Base-by-base conservation (phyloP, 306 rosid species). In the Vigna radiata region DNA sequence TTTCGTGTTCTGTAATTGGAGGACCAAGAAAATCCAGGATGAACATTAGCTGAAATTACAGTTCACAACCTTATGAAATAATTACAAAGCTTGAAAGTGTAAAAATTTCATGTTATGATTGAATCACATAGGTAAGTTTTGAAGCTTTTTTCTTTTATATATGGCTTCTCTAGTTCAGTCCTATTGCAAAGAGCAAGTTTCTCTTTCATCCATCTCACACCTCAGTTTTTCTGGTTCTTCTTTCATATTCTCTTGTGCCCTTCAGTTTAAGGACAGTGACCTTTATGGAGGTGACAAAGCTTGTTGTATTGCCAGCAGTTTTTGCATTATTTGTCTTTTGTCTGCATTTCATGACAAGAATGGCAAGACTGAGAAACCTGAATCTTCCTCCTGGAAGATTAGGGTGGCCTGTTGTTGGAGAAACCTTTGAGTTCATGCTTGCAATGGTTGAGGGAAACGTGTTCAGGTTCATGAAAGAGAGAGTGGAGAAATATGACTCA, bases 361-460 rank as follows among this genome's bases (percentile, higher is more conserved):
- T 43, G 17, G 4, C 71, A 16, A 85, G 83, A 75, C 72, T 58
- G 16, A 82, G 70, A 82, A 76, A 23, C 10, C 49, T 61, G 12
- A 7, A 86, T 55, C 87, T 86, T 77, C 89, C 89, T 72, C 77
- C 47, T 0, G 85, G 89, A 70, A 86, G 33, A 49, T 62, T 64
- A 25, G 89, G 89, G 70, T 86, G 80, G 78, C 89, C 89, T 21
- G 6, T 86, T 54, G 44, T 83, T 68, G 87, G 85, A 33, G 89
- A 86, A 70, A 86, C 83, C 41, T 49, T 77, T 1, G 70, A 80
- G 66, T 86, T 83, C 64, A 0, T 77, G 36, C 29, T 72, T 55
- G 16, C 47, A n/a, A 15, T 19, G 16, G 1, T 2, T 8, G 83
- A 83, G 65, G 85, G 73, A 12, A 73, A 53, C 33, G 14, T 5